A percentile compares a stretch with the other conserved stretches of the same genome.
Conservation (phyloP, 2,329 filamentous ascomycete species). For the Botryotinia narcissicola region DNA sequence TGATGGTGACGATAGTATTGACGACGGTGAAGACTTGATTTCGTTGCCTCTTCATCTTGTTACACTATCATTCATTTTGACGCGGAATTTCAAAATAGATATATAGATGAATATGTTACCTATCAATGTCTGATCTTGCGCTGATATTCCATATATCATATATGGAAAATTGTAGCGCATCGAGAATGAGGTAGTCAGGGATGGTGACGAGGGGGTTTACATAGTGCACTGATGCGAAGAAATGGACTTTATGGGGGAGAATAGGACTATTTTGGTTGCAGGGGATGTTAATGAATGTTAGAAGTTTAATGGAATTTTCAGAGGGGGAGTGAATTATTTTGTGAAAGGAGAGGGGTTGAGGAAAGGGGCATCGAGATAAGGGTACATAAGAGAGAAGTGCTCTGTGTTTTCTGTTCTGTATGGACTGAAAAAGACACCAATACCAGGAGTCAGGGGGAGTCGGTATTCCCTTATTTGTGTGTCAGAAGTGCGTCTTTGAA, state of each 20-base stretch:
- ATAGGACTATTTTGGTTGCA: background rate
- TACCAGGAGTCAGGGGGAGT: no score
- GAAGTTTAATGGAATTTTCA: background rate
- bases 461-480: no score
- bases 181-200: background rate
- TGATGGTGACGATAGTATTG: no score
- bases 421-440: no score
- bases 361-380: background rate
- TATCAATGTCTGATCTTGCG: no score
- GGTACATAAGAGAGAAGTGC: background rate
- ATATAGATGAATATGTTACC: no score
- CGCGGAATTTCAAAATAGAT: accelerated
- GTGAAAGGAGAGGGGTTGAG: background rate
- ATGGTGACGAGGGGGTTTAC: background rate
- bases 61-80: no score
- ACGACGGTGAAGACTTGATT: no score
- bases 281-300: background rate
- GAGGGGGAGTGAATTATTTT: background rate
- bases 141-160: no score
- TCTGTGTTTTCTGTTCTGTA: background rate
- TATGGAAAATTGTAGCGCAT: no score
- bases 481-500: no score
- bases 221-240: background rate
- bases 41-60: no score
- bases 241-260: background rate